A percentile compares a stretch with the other conserved stretches of the same genome.
phyloP scores from a whole-genome alignment of 2,329 filamentous ascomycete genomes.

The Beauveria rudraprayagi region DNA sequence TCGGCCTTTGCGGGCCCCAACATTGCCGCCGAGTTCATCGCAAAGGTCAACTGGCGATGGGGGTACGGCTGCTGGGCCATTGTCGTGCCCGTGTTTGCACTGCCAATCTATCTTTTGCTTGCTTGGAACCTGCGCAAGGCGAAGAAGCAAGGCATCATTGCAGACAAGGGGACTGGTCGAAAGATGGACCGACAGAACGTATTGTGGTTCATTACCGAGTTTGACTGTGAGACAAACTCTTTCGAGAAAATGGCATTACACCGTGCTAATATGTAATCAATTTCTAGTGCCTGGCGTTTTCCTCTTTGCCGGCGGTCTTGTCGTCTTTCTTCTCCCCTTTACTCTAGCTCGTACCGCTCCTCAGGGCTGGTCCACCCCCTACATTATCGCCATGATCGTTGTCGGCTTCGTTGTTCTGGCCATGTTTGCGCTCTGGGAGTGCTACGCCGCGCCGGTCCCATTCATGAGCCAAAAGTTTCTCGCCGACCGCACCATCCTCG shows the following conservation, averaged over 20 bases:
- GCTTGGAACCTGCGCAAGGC: not conserved
- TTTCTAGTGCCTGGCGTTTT: slow-evolving; percentile 41
- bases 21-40: slow-evolving; percentile 11
- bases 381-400: slow-evolving; percentile 53
- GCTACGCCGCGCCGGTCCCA: slow-evolving; percentile 45
- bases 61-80: slow-evolving; percentile 53
- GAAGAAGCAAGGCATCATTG: not conserved
- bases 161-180: not conserved
- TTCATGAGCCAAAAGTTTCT: slow-evolving; percentile 48
- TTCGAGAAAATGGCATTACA: no score
- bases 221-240: not conserved
- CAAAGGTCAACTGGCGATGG: slow-evolving; percentile 28
- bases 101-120: slow-evolving; percentile 45
- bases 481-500: slow-evolving; percentile 43
- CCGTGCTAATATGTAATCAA: no score
- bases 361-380: slow-evolving; percentile 39
- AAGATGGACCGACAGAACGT: not conserved
- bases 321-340: slow-evolving; percentile 57
- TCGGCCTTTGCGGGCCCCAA: slow-evolving; percentile 33
- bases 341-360: slow-evolving; percentile 28
- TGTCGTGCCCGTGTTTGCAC: slow-evolving; percentile 43
- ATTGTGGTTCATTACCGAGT: not conserved
- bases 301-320: slow-evolving; percentile 49
- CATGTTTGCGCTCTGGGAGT: slow-evolving; percentile 49
- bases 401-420: slow-evolving; percentile 51